Conservation (phyloP, 805 yeast genomes). For the Starmera caribaea region DNA sequence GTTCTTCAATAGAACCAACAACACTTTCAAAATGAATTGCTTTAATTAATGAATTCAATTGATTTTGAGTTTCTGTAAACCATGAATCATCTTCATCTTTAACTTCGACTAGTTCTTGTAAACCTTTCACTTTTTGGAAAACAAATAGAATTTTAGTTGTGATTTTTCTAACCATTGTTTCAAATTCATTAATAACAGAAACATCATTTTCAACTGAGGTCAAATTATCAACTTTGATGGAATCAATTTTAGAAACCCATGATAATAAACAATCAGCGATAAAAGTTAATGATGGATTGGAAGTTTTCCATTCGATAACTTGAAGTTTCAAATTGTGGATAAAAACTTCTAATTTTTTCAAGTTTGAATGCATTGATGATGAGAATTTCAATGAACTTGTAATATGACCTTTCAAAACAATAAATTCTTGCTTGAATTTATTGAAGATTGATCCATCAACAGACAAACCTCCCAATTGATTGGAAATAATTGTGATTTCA, state of each 20-base stretch:
- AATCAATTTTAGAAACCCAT: slow-evolving; percentile 29
- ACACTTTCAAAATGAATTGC: slow-evolving; percentile 32
- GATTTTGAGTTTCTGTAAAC: slow-evolving; percentile 43
- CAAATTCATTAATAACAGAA: slow-evolving; percentile 28
- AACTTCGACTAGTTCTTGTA: slow-evolving; percentile 22
- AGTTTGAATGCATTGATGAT: slow-evolving; percentile 2
- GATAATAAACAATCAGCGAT: slow-evolving; percentile 35
- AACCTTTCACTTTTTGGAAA: slow-evolving; percentile 48
- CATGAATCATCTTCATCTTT: slow-evolving; percentile 56
- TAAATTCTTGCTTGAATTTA: slow-evolving; percentile 7
- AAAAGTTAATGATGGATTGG: slow-evolving; percentile 28
- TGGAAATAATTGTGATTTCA: slow-evolving; percentile 10
- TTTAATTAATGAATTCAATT: slow-evolving; percentile 31
- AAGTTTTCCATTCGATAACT: slow-evolving; percentile 26
- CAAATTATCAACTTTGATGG: background rate
- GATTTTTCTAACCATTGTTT: slow-evolving; percentile 37
- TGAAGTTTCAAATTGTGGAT: slow-evolving; percentile 16
- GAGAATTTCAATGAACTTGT: slow-evolving; percentile 11
- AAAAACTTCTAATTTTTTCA: slow-evolving; percentile 18
- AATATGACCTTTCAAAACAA: slow-evolving; percentile 7
- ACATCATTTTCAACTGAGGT: background rate
- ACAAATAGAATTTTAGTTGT: slow-evolving; percentile 54
- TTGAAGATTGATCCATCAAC: slow-evolving; percentile 13
- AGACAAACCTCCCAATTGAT: slow-evolving; percentile 6
- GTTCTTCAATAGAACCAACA: slow-evolving; percentile 22